Evolutionary conservation across 441 rosid genomes (phyloP), one percentile per base, ranked within the genome.

Genomic region (Populus trichocarpa): DNA sequence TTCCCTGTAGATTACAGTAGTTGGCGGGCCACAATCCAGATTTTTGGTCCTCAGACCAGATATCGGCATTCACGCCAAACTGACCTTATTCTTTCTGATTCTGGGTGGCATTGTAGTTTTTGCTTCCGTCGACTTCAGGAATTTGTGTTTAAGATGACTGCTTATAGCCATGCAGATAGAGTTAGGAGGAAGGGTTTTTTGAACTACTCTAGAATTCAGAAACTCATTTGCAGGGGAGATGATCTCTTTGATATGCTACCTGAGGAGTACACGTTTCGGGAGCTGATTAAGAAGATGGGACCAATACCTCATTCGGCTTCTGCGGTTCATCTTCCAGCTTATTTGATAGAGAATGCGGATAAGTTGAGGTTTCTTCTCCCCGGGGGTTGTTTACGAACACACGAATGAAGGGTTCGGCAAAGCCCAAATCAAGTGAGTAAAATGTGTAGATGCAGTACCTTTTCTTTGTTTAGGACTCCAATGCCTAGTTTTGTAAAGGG

Each of bases 91-190:
- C 80, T 95, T 38, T 85, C 99, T 0, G 96, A 95, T 50, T 95
- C 98, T 22, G 98, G 98, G 11, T 95, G 99, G 98, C 98, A 95
- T 80, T 95, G 97, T 63, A 91, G 99, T 84, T 95, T 93, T 80
- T 95, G 97, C 83, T 92, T 89, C 71, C 84, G 96, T 13, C 78
- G 76, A 6, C 87, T 92, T 23, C 64, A 50, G 10, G 98, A 91
- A 12, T 88, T 92, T 22, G 88, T 85, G 68, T 91, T 93, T 71
- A 93, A 95, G 86, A 93, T 92, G 95, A 93, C 92, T 6, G 98
- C 93, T 32, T 95, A 91, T 53, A 93, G 97, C 86, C 99, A 92
- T 77, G 97, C 98, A 3, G 93, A 92, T 38, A 86, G 99, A 74
- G 98, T 89, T n/a, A 87, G 36, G 75, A 82, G 76, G 67, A 81